Conservation (phyloP, 331 rosid species). For the Dryas integrifolia region DNA sequence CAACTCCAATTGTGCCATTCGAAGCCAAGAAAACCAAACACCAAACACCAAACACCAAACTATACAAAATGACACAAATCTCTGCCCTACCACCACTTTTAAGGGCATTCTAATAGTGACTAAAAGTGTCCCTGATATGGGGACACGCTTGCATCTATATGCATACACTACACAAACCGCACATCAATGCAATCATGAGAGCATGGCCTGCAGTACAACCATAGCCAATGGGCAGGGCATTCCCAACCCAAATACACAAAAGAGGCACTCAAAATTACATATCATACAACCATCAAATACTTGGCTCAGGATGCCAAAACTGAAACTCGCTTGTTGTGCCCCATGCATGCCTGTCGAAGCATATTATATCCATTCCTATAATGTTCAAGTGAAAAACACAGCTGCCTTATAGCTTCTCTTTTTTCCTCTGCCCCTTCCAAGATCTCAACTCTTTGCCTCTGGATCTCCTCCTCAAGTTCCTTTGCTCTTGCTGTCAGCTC, state of each 20-base stretch:
- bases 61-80: slow-evolving; percentile 1
- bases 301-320: slow-evolving; percentile 49
- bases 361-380: slow-evolving; percentile 55
- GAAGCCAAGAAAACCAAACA: neutral
- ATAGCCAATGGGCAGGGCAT: neutral
- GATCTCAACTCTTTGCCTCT: slow-evolving; percentile 58
- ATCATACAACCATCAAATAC: slow-evolving; percentile 13
- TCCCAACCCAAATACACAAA: slow-evolving; percentile 5
- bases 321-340: slow-evolving; percentile 55
- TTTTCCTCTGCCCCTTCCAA: slow-evolving; percentile 81
- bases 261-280: slow-evolving; percentile 9
- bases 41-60: neutral
- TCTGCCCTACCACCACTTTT: neutral
- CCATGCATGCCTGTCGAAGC: slow-evolving; percentile 57
- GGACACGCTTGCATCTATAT: slow-evolving; percentile 10
- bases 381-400: slow-evolving; percentile 83
- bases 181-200: slow-evolving; percentile 8
- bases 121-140: slow-evolving; percentile 8
- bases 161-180: slow-evolving; percentile 17
- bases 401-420: slow-evolving; percentile 87
- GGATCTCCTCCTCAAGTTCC: slow-evolving; percentile 60
- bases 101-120: slow-evolving; percentile 2
- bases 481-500: slow-evolving; percentile 47
- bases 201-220: neutral
- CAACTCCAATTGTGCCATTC: neutral